Evolutionary conservation across 495 filamentous ascomycete species (phyloP), one percentile per base, ranked within the genome.

Genomic region (Geoglossum glabrum): DNA sequence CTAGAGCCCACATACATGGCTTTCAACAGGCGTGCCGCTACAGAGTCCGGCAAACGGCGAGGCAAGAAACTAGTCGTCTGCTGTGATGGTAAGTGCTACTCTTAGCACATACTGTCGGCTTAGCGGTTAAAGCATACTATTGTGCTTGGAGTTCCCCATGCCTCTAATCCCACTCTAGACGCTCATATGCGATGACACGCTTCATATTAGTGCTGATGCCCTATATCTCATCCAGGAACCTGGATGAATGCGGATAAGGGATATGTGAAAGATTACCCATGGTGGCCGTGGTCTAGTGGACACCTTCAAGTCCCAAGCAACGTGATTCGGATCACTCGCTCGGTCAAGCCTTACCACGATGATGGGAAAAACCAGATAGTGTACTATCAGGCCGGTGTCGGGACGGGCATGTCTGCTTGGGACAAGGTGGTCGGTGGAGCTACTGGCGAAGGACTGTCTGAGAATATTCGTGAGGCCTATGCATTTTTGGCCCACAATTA

Each of bases 381-480:
- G 3, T 80, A 73, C 61, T 81, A 81, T 60, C 72, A 79, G 55
- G 65, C 72, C 28, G 78, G 78, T 13, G 70, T 81, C 31, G 78
- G 78, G 0, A 74, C 77, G 0, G 64, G 57, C 47, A 28, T 47
- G 45, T 11, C 10, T 38, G 7, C 34, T 1, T 33, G 9, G 57
- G 57, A 57, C 30, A 45, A 49, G 19, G 43, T 58, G 46, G 23
- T 49, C 56, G 57, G 56, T 58, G 56, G 57, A 25, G 57, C 19
- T 26, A 59, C 57, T 1, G 66, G 66, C 28, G 47, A 59, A 30
- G 63, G 65, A 7, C 33, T 68, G 34, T 55, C 66, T 19, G 71
- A 74, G 30, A 76, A 79, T 55, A 69, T 77, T 6, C 65, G 71
- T 26, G 72, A 74, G 57, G 74, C 74, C 1, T 78, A 79, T 59